Evolutionary conservation across 2,329 filamentous ascomycete species (phyloP), one percentile per base, ranked within the genome.

Genomic region (Herpomyces periplanetae): DNA sequence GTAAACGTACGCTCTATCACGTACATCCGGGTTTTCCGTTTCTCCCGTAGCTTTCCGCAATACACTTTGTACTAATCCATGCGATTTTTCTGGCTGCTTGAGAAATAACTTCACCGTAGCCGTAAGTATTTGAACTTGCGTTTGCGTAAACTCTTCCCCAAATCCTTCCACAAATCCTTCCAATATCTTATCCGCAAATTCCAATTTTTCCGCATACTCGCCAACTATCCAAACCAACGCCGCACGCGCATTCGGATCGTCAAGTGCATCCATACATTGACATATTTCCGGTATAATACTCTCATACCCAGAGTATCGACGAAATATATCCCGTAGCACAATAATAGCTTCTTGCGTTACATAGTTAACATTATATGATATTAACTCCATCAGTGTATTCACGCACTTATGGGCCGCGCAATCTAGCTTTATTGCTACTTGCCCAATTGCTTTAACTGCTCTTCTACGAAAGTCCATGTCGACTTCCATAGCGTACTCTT

Each of bases 191-290:
- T 73, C 71, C n/a, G 80, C 80, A 31, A 96, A 91, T 42, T 56
- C 85, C 33, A 96, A 96, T 48, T 96, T 96, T 44, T 96, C 80
- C 1, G 80, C 80, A 35, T 96, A 96, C 37, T 96, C 80, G 28
- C 80, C 80, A 4, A 96, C 75, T 28, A 96, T 91, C 80, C 80
- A 96, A 32, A 96, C 91, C 23, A 96, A 44, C 10, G 75, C 64
- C 2, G 65, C 73, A 31, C 80, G 50, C 4, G 80, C 80, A 30
- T 71, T 61, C 1, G 75, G 73, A 38, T 96, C 80, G 33, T 96
- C 80, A 27, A 96, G 40, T 30, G 96, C 80, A 31, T 96, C 80
- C 25, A 96, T 88, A 34, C 85, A 69, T 37, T 88, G 57, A 44
- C 84, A 96, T 7, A 96, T 49, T 1, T 71, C 85, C 2, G 75